Evolutionary conservation across 371 early-diverging fungal species (phyloP), one percentile per base, ranked within the genome.

Genomic region (Gilbertella persicaria): DNA sequence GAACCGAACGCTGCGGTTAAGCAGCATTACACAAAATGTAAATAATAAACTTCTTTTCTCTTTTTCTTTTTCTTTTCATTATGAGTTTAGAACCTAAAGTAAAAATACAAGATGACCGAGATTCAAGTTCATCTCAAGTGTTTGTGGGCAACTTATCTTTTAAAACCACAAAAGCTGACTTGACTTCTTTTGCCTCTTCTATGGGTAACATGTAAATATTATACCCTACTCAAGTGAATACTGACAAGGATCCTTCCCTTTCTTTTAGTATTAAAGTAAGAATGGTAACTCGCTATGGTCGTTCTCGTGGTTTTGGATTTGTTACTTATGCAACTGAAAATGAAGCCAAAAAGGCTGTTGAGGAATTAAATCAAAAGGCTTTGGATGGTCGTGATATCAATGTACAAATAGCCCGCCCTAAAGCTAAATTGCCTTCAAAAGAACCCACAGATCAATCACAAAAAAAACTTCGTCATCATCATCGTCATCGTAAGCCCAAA

Each of bases 141-240:
- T 98, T 95, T 82, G 92, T 95, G 35, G 96, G 98, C 46, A 98
- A 98, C 82, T 79, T 98, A 54, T 71, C 94, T 25, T 94, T 92
- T 81, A 71, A 82, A 63, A 90, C 88, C 50, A 90, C 83, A 30
- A 85, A 91, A 67, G 88, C 80, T 38, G 83, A 87, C 65, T 79
- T 98, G 45, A 73, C 73, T 55, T 76, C 85, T 20, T 80, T 85
- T 70, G 97, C 95, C 66, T 78, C 76, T 60, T 59, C 72, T 36
- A 79, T 84, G 50, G 93, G 87, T 54, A 79, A 84, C 67, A 87
- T 91, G 89, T 91, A 79, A 79, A 87, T 85, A 10, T 41, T 47
- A 42, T 33, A 20, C 21, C 13, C 5, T 17, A 28, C 33, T 42
- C 12, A 38, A 14, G 1, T 24, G 9, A 10, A n/a, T 14, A 13